These are phyloP conservation scores for Beauveria sp. DNA, from an alignment of 2,329 filamentous ascomycete genomes.

Conservation along the genomic window DNA sequence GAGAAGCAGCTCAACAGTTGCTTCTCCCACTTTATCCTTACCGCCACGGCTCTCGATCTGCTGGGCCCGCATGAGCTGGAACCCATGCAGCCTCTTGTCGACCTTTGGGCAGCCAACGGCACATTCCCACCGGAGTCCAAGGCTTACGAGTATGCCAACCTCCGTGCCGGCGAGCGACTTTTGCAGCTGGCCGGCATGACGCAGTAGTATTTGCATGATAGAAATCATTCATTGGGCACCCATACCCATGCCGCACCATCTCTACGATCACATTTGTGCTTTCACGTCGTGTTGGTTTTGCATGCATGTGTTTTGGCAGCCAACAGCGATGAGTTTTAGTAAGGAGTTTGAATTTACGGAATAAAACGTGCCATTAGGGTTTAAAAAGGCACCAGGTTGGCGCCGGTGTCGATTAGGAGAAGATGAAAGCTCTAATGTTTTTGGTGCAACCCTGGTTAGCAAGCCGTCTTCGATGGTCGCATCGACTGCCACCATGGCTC, in stretches of 20 bases:
- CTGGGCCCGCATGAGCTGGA: slow-evolving; percentile 85
- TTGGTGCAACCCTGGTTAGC: not conserved
- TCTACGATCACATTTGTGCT: slow-evolving; percentile 7
- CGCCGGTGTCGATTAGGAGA: not conserved
- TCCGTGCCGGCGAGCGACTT: slow-evolving; percentile 51
- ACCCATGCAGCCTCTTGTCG: slow-evolving; percentile 91
- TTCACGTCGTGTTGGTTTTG: slow-evolving; percentile 1
- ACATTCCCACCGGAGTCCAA: slow-evolving; percentile 72
- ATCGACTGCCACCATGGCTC: not conserved
- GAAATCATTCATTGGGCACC: not conserved
- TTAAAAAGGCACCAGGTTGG: not conserved
- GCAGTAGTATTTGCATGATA: slow-evolving; percentile 15
- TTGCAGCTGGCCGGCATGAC: slow-evolving; percentile 38
- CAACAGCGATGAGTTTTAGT: not conserved
- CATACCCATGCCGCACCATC: not conserved
- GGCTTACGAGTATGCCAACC: slow-evolving; percentile 58
- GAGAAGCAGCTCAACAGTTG: slow-evolving; percentile 80
- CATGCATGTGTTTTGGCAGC: not conserved
- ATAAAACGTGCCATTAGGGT: not conserved
- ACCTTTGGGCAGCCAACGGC: slow-evolving; percentile 84
- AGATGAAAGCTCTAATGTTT: not conserved
- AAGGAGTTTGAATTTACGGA: slow-evolving; percentile 6
- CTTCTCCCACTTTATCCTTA: slow-evolving; percentile 78
- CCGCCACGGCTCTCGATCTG: slow-evolving; percentile 73
- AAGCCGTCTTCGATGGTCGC: not conserved